Evolutionary conservation across 768 basidiomycete species (phyloP).

Genomic region (Sporobolomyces pararoseus): DNA sequence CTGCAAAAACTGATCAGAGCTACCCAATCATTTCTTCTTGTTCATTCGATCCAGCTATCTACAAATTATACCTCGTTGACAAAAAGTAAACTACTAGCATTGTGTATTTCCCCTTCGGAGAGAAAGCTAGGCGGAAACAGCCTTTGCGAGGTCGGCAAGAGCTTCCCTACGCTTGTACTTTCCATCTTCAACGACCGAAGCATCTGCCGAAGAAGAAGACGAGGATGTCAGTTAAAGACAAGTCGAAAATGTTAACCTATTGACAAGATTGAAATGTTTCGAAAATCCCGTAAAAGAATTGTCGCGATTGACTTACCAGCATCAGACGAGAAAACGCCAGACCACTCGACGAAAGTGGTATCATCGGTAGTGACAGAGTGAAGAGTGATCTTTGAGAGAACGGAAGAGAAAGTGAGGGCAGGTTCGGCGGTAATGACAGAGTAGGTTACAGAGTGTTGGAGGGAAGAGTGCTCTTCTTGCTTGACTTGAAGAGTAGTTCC

Average conservation of each 20-base stretch:
- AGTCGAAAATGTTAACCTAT: no score
- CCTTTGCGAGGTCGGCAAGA: slow-evolving; percentile 47
- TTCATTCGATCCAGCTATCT: no score
- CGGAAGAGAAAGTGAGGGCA: slow-evolving; percentile 47
- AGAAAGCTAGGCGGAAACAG: slow-evolving; percentile 24
- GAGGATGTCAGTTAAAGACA: not conserved
- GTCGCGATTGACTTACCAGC: slow-evolving; percentile 37
- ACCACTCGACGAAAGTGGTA: slow-evolving; percentile 46
- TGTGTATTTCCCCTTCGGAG: no score
- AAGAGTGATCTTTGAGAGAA: slow-evolving; percentile 47
- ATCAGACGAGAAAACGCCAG: slow-evolving; percentile 45
- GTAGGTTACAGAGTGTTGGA: slow-evolving; percentile 47
- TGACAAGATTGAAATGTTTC: no score
- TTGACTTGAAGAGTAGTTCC: slow-evolving; percentile 46
- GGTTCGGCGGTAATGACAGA: slow-evolving; percentile 45
- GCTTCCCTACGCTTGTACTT: slow-evolving; percentile 48
- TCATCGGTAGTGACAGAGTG: slow-evolving; percentile 46
- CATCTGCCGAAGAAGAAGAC: not conserved
- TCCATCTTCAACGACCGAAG: slow-evolving; percentile 45
- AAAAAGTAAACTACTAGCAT: no score
- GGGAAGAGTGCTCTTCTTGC: slow-evolving; percentile 47
- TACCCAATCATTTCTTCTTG: no score
- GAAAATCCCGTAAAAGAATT: no score
- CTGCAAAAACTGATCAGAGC: no score
- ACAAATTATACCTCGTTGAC: no score